Evolutionary conservation across 2,329 filamentous ascomycete species (phyloP), one percentile per base, ranked within the genome.

Genomic region (Aspergillus caelatus): DNA sequence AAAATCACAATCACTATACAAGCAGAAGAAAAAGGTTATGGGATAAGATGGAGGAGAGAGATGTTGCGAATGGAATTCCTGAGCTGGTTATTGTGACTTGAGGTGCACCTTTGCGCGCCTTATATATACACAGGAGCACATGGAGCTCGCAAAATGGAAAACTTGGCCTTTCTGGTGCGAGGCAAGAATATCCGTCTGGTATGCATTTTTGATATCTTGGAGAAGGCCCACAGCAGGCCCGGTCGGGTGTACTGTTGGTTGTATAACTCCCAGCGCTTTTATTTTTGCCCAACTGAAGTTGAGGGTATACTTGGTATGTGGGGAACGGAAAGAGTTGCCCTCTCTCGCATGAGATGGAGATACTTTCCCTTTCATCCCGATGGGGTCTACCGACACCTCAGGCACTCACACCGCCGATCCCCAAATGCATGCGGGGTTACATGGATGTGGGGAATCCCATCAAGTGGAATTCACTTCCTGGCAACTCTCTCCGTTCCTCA

Each of bases 401-500:
- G 52, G 52, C 52, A 53, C 1, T n/a, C 2, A 19, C n/a, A n/a
- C n/a, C n/a, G 52, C 52, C 19, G 19, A 36, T 36, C 19, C 16
- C 23, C 19, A 52, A 4, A 7, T 8, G 6, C 28, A 48, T 53
- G 54, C 60, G 54, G 60, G 60, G 50, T 36, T 19, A 36, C 41
- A 23, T 50, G 26, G 2, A 41, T 57, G 53, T 48, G 52, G 60
- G 21, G 41, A 48, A 23, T 21, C 21, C 30, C 30, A 34, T 54
- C 21, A 28, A 3, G 19, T 52, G 39, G 16, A 26, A 10, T 21
- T 19, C 30, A 54, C 41, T 48, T 23, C 30, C 23, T 54, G 65
- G 65, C 60, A 72, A 71, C 56, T 70, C 58, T 69, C 57, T 71
- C 69, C 69, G 62, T 62, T 43, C 30, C 45, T 34, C 30, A 36